phyloP scores from a whole-genome alignment of 2,329 filamentous ascomycete genomes.

The Alternaria conjuncta region DNA sequence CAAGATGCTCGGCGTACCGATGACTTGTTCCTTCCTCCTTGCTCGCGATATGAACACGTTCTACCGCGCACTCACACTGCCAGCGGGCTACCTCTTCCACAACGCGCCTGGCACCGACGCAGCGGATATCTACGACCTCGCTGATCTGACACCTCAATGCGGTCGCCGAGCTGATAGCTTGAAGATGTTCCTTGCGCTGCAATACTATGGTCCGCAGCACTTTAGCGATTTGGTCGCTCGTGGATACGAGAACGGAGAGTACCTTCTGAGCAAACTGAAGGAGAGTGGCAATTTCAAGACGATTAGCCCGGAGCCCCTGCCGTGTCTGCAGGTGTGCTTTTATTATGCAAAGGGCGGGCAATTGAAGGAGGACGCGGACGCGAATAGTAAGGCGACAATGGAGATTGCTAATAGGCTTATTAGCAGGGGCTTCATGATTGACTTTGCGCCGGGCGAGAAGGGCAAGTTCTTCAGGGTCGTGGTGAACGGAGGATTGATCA shows the following conservation, averaged over 20 bases:
- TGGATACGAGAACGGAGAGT: slow-evolving; percentile 73
- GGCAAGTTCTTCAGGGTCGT: slow-evolving; percentile 74
- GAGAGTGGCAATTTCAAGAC: slow-evolving; percentile 68
- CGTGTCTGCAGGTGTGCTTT: slow-evolving; percentile 92
- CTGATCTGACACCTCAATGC: slow-evolving; percentile 92
- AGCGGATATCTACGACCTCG: slow-evolving; percentile 79
- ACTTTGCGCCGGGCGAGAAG: slow-evolving; percentile 66
- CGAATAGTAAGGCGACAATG: slow-evolving; percentile 64
- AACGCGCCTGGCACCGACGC: slow-evolving; percentile 33
- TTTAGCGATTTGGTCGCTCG: slow-evolving; percentile 69
- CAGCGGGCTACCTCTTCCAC: slow-evolving; percentile 74
- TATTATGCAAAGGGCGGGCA: slow-evolving; percentile 73
- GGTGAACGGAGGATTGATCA: slow-evolving; percentile 68
- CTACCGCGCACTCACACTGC: slow-evolving; percentile 82
- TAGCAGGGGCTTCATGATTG: slow-evolving; percentile 70
- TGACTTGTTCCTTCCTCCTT: slow-evolving; percentile 90
- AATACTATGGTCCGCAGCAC: slow-evolving; percentile 81
- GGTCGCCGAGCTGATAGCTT: slow-evolving; percentile 84
- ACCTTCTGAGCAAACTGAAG: slow-evolving; percentile 69
- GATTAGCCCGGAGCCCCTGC: slow-evolving; percentile 75
- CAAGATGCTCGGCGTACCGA: slow-evolving; percentile 93
- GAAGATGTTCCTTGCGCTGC: slow-evolving; percentile 87
- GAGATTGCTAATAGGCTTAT: slow-evolving; percentile 63
- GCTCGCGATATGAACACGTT: slow-evolving; percentile 77
- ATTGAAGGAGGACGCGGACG: slow-evolving; percentile 53